phyloP scores from a whole-genome alignment of 1,284 basidiomycete genomes.

The Ceratobasidium sp. region DNA sequence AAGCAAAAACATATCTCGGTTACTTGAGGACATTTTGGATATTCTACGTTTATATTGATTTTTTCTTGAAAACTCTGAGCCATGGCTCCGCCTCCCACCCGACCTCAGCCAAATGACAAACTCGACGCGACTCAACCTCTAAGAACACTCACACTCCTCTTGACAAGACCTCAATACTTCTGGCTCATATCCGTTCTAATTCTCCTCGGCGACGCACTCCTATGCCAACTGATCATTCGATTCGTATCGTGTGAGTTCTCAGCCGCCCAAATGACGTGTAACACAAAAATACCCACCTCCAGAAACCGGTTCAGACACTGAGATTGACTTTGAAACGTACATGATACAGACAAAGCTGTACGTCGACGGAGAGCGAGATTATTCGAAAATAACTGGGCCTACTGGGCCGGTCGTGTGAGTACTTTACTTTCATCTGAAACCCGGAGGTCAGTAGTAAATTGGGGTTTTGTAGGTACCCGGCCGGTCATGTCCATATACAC shows the following conservation, averaged over 20 bases:
- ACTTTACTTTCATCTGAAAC: slow-evolving; percentile 7
- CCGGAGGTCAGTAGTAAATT: slow-evolving; percentile 5
- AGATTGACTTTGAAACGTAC: slow-evolving; percentile 98
- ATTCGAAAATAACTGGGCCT: slow-evolving; percentile 87
- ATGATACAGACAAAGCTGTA: slow-evolving; percentile 89
- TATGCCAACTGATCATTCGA: slow-evolving; percentile 83
- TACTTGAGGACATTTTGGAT: neutral
- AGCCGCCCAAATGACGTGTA: slow-evolving; percentile 12
- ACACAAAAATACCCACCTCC: too few relatives aligned
- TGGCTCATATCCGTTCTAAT: slow-evolving; percentile 74
- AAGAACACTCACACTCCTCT: slow-evolving; percentile 57
- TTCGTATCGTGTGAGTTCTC: slow-evolving; percentile 81
- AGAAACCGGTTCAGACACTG: slow-evolving; percentile 78
- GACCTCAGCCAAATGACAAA: slow-evolving; percentile 32
- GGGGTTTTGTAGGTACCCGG: slow-evolving; percentile 83
- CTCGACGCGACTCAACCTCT: slow-evolving; percentile 31
- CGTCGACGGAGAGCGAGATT: slow-evolving; percentile 87
- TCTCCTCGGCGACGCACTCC: slow-evolving; percentile 76
- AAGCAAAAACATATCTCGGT: neutral
- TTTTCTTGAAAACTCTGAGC: neutral
- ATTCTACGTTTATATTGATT: neutral
- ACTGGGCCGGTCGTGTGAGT: slow-evolving; percentile 95
- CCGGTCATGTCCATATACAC: slow-evolving; percentile 92
- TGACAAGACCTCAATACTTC: slow-evolving; percentile 75
- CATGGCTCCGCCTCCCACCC: slow-evolving; percentile 12